Conservation (phyloP, 371 early-diverging fungal species). For the Haplosporangium sp. region DNA sequence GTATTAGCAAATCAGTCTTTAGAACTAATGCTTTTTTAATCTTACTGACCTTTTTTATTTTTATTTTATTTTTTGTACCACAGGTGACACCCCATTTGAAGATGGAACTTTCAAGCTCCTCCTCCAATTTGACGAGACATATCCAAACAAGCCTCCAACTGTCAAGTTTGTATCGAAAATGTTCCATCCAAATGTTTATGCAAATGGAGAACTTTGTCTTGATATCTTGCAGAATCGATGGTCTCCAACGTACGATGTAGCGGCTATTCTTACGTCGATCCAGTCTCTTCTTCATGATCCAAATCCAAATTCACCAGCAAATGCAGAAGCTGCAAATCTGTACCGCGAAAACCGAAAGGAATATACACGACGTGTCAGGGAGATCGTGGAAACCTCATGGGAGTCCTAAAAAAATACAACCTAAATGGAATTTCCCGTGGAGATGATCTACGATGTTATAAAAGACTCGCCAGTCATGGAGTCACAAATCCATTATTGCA, state of each 20-base stretch:
- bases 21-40: constrained; percentile 13
- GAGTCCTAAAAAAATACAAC: constrained; percentile 51
- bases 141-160: constrained; percentile 99
- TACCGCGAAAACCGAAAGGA: constrained; percentile 94
- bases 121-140: constrained; percentile 97
- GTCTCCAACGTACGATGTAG: constrained; percentile 97
- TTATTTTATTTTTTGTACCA: constrained; percentile 4
- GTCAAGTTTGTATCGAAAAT: constrained; percentile 97
- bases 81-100: constrained; percentile 98
- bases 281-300: constrained; percentile 99
- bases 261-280: constrained; percentile 96
- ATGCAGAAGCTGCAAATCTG: constrained; percentile 97
- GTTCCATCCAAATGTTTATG: constrained; percentile 99
- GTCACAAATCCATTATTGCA: constrained; percentile 1
- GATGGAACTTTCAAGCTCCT: constrained; percentile 99
- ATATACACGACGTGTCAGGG: constrained; percentile 93
- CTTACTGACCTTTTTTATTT: constrained; percentile 4
- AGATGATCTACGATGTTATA: background rate
- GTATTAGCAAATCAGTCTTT: background rate
- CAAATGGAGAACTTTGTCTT: constrained; percentile 98
- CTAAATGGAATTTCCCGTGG: background rate
- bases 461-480: background rate
- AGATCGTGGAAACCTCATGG: constrained; percentile 96
- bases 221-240: constrained; percentile 99
- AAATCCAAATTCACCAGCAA: constrained; percentile 98